Conservation (phyloP, 2,329 filamentous ascomycete species). For the Penicillium paneum region DNA sequence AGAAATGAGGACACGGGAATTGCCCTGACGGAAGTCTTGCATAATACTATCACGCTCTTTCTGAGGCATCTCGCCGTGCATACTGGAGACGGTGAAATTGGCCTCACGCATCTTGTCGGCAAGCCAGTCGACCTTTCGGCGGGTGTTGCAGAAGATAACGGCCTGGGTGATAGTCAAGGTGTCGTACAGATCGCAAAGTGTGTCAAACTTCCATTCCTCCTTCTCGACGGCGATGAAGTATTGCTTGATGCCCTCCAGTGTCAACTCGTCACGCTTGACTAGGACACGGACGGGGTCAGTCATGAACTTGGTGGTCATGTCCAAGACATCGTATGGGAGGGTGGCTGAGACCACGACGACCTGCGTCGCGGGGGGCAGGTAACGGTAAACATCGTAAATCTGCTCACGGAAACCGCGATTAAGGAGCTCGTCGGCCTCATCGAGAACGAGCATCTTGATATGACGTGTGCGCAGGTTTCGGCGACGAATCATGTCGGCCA, state of each 20-base stretch:
- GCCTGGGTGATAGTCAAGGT: constrained; percentile 99
- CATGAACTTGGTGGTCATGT: constrained; percentile 99
- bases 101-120: constrained; percentile 97
- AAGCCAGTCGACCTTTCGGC: constrained; percentile 99
- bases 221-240: constrained; percentile 99
- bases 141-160: constrained; percentile 99
- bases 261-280: constrained; percentile 99
- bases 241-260: constrained; percentile 99
- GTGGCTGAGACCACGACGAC: constrained; percentile 97
- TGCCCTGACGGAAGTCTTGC: constrained; percentile 99
- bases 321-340: constrained; percentile 97
- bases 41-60: constrained; percentile 97
- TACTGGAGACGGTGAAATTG: constrained; percentile 99
- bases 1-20: constrained; percentile 96
- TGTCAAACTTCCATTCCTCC: constrained; percentile 99
- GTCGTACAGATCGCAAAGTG: constrained; percentile 97
- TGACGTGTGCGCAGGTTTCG: constrained; percentile 93
- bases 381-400: constrained; percentile 99
- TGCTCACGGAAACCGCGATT: constrained; percentile 98
- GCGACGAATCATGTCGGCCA: constrained; percentile 99
- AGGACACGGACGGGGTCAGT: constrained; percentile 97
- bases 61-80: constrained; percentile 99
- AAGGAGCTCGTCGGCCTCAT: constrained; percentile 99
- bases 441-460: constrained; percentile 99
- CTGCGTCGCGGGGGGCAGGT: constrained; percentile 95